Evolutionary conservation across 2,329 filamentous ascomycete genomes (phyloP).

Genomic region (Fusarium abutilonis): DNA sequence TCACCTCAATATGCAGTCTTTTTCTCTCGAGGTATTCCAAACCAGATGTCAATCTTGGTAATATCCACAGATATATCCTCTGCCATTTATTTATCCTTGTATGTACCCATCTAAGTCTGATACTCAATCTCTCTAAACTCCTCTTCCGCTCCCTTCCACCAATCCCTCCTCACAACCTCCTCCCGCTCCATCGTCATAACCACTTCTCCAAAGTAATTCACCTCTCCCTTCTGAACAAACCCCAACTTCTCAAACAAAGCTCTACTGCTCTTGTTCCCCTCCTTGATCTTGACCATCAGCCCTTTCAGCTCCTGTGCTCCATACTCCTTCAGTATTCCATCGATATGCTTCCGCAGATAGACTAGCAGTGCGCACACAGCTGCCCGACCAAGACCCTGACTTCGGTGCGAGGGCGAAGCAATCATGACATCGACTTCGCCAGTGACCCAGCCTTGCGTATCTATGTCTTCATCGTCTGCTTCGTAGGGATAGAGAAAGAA

Average conservation of each 20-base stretch:
- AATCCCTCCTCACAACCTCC: slow-evolving; percentile 35
- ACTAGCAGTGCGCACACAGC: slow-evolving; percentile 74
- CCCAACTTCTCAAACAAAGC: slow-evolving; percentile 63
- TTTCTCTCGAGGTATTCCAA: background rate
- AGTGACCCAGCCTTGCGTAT: slow-evolving; percentile 50
- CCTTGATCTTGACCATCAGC: slow-evolving; percentile 68
- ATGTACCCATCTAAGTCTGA: slow-evolving; percentile 5
- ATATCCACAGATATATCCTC: background rate
- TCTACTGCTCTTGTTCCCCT: slow-evolving; percentile 62
- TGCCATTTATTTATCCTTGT: background rate
- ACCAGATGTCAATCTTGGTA: background rate
- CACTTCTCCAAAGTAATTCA: slow-evolving; percentile 71
- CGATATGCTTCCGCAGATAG: slow-evolving; percentile 69
- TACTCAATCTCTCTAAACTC: slow-evolving; percentile 43
- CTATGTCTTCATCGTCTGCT: slow-evolving; percentile 55
- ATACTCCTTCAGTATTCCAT: slow-evolving; percentile 63
- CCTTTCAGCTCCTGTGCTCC: slow-evolving; percentile 34
- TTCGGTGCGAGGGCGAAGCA: slow-evolving; percentile 65
- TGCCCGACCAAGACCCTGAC: slow-evolving; percentile 71
- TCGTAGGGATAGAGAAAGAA: slow-evolving; percentile 77
- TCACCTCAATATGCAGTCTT: too few relatives aligned
- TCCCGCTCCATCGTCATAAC: slow-evolving; percentile 57
- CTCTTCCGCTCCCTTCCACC: slow-evolving; percentile 33
- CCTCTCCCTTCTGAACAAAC: slow-evolving; percentile 60
- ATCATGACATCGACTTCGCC: slow-evolving; percentile 93